These are phyloP conservation scores for Neospermospora avenae DNA, from an alignment of 2,329 filamentous ascomycete genomes.

Conservation along the genomic window DNA sequence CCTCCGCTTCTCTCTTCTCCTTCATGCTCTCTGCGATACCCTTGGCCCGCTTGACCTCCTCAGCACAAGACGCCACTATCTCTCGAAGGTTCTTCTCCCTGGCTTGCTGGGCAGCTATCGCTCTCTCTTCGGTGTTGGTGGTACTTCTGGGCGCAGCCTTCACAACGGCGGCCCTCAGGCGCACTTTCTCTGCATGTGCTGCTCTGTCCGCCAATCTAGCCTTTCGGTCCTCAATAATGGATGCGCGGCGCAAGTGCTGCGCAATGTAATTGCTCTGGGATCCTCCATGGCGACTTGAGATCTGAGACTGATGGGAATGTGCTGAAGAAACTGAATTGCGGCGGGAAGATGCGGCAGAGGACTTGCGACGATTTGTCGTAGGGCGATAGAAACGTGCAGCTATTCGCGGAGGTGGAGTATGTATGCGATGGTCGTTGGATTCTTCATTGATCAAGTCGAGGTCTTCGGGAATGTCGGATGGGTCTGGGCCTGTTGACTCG, in stretches of 20 bases:
- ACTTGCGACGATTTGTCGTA: conserved; percentile 64
- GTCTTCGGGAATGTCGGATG: conserved; percentile 24
- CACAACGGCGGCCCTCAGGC: conserved; percentile 68
- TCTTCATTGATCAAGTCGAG: conserved; percentile 34
- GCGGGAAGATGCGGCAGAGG: conserved; percentile 73
- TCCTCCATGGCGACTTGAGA: conserved; percentile 44
- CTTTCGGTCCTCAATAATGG: conserved; percentile 77
- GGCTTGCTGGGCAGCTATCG: conserved; percentile 72
- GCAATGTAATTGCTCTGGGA: conserved; percentile 74
- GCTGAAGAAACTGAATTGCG: conserved; percentile 76
- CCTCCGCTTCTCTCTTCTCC: conserved; percentile 73
- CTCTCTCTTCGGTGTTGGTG: conserved; percentile 69
- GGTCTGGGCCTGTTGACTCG: conserved; percentile 29
- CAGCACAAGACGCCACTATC: conserved; percentile 76
- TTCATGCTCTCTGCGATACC: conserved; percentile 80
- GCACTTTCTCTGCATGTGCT: conserved; percentile 79
- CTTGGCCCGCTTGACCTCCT: conserved; percentile 80
- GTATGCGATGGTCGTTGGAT: conserved; percentile 34
- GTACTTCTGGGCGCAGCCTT: conserved; percentile 65
- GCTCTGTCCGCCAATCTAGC: conserved; percentile 76
- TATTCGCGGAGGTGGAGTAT: conserved; percentile 70
- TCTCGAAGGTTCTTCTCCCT: conserved; percentile 78
- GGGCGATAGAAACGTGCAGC: conserved; percentile 74
- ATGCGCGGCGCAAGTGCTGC: conserved; percentile 74
- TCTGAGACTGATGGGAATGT: conserved; percentile 45